Percentiles rank a stretch among this genome's conserved stretches.
phyloP scores from a whole-genome alignment of 495 filamentous ascomycete genomes.

The Penicillium samsonianum region DNA sequence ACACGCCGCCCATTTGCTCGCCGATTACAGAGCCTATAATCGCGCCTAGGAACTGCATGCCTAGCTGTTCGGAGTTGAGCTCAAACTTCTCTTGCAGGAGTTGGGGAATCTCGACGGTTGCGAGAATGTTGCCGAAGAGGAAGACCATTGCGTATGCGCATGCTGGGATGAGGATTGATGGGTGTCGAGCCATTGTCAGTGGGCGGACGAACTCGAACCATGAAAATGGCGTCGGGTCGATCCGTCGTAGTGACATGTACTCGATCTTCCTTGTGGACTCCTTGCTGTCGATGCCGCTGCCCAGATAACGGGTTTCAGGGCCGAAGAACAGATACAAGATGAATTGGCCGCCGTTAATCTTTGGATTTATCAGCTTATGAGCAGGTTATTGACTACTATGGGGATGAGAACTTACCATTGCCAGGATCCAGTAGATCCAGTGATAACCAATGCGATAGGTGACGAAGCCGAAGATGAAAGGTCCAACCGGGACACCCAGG shows the following conservation, averaged over 20 bases:
- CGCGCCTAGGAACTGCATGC: slow-evolving; percentile 52
- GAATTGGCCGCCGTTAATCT: slow-evolving; percentile 56
- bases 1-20: slow-evolving; percentile 53
- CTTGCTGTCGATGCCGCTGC: slow-evolving; percentile 20
- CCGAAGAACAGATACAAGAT: slow-evolving; percentile 57
- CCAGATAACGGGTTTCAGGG: slow-evolving; percentile 56
- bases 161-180: slow-evolving; percentile 49
- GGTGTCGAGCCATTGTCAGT: slow-evolving; percentile 39
- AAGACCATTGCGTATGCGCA: slow-evolving; percentile 56
- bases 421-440: slow-evolving; percentile 46
- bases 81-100: slow-evolving; percentile 51
- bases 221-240: slow-evolving; percentile 51
- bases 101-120: slow-evolving; percentile 56
- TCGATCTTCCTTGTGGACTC: slow-evolving; percentile 35
- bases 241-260: slow-evolving; percentile 47
- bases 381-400: neutral
- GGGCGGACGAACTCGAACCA: slow-evolving; percentile 50
- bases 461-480: slow-evolving; percentile 53
- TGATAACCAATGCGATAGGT: slow-evolving; percentile 42
- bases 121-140: slow-evolving; percentile 46
- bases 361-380: slow-evolving; percentile 12
- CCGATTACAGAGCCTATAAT: slow-evolving; percentile 57
- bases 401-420: slow-evolving; percentile 37
- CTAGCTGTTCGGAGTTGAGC: slow-evolving; percentile 54
- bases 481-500: slow-evolving; percentile 49